A percentile compares a stretch with the other conserved stretches of the same genome.
Evolutionary conservation across 345 rosid species (phyloP).

Genomic region (Combretum micranthum): DNA sequence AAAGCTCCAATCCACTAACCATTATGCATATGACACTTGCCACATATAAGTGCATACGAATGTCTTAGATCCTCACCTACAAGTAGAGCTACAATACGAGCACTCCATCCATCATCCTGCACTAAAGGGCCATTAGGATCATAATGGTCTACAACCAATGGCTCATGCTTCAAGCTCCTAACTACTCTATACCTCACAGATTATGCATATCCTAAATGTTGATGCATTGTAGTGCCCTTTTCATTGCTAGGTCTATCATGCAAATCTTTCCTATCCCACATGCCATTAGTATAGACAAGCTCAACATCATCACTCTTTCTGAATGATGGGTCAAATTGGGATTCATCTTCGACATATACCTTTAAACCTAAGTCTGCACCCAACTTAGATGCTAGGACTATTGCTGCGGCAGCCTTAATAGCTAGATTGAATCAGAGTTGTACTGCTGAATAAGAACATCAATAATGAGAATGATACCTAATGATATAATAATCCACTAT

Average conservation of each 20-base stretch:
- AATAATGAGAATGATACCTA: too few relatives aligned
- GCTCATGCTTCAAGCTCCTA: conserved; percentile 36
- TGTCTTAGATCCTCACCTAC: conserved; percentile 94
- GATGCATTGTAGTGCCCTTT: conserved; percentile 37
- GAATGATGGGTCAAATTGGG: conserved; percentile 29
- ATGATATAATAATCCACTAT: too few relatives aligned
- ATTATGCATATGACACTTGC: conserved; percentile 90
- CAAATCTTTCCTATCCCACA: conserved; percentile 62
- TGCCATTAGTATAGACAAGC: conserved; percentile 51
- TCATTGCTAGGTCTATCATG: conserved; percentile 38
- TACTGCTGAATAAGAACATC: conserved; percentile 56
- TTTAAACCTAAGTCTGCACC: conserved; percentile 94
- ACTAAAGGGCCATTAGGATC: conserved; percentile 42
- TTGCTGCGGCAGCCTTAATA: conserved; percentile 96
- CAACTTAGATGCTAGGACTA: conserved; percentile 89
- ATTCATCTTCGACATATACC: conserved; percentile 61
- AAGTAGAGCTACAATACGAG: conserved; percentile 88
- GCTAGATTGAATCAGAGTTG: conserved; percentile 95
- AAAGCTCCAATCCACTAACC: conserved; percentile 37
- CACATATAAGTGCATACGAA: conserved; percentile 90
- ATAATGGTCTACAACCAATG: conserved; percentile 59
- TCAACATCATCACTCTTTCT: conserved; percentile 67
- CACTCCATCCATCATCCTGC: conserved; percentile 74
- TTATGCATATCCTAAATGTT: conserved; percentile 34
- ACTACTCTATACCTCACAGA: conserved; percentile 29